phyloP scores from a whole-genome alignment of 1,284 basidiomycete species.

The Rhodotorula sp. region DNA sequence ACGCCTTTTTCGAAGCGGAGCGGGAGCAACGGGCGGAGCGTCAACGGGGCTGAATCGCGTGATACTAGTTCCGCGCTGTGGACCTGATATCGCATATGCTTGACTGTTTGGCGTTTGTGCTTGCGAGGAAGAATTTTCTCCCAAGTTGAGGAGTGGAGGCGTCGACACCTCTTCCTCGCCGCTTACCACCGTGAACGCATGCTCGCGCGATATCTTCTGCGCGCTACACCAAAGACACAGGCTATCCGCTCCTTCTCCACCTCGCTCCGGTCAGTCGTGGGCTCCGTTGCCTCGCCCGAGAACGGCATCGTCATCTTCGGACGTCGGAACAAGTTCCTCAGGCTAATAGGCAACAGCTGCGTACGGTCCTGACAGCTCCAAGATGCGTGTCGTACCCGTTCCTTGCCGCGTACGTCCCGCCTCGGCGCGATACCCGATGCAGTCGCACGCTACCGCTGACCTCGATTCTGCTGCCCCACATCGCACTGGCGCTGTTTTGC shows the following conservation, averaged over 20 bases:
- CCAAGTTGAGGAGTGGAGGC: neutral
- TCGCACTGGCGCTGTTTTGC: neutral
- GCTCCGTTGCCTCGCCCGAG: neutral
- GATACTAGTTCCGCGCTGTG: too few relatives aligned
- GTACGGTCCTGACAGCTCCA: neutral
- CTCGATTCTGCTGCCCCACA: neutral
- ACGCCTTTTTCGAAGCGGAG: slow-evolving; percentile 47
- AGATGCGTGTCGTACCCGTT: slow-evolving; percentile 35
- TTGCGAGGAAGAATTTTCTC: too few relatives aligned
- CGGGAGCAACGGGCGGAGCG: slow-evolving; percentile 11
- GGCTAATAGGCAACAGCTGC: too few relatives aligned
- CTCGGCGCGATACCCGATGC: too few relatives aligned
- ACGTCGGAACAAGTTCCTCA: too few relatives aligned
- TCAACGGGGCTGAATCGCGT: neutral
- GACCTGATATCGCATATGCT: too few relatives aligned
- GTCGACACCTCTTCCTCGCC: neutral
- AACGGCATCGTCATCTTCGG: too few relatives aligned
- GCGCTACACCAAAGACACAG: neutral
- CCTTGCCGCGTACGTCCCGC: slow-evolving; percentile 29
- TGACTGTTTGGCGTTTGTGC: too few relatives aligned
- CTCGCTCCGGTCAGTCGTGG: neutral
- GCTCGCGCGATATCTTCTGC: neutral
- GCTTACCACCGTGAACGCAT: neutral
- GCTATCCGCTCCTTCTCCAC: neutral
- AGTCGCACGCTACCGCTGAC: neutral